These are phyloP conservation scores for Podaxis carcinomalis DNA, from an alignment of 768 basidiomycete species.

Conservation along the genomic window DNA sequence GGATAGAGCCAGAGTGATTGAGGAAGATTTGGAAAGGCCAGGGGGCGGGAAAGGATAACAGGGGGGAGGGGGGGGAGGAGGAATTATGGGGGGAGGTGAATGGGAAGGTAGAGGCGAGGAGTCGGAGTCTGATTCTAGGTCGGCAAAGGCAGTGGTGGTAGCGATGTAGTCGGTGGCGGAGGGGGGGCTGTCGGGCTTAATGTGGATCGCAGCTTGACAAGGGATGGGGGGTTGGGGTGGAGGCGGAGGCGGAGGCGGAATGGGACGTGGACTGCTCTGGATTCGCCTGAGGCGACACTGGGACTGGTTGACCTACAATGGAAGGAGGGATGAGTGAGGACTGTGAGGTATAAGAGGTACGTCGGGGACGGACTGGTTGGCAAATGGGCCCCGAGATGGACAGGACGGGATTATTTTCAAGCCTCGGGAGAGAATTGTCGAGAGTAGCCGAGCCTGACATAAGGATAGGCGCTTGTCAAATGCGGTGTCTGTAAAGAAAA, in stretches of 20 bases:
- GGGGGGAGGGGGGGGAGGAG: background rate
- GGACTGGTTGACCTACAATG: background rate
- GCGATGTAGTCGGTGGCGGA: background rate
- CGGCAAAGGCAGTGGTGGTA: background rate
- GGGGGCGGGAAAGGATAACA: conserved; percentile 7
- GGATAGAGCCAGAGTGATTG: background rate
- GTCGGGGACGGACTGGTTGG: background rate
- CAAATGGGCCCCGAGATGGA: background rate
- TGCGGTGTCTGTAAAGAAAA: background rate
- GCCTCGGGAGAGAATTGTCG: background rate
- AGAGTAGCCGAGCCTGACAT: background rate
- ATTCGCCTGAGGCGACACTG: conserved; percentile 9
- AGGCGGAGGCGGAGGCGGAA: background rate
- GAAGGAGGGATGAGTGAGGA: background rate
- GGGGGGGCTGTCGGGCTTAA: background rate
- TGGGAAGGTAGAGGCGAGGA: background rate
- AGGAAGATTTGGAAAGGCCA: conserved; percentile 3
- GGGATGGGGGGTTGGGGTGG: background rate
- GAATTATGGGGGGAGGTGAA: background rate
- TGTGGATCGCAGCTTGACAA: background rate
- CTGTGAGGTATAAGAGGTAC: background rate
- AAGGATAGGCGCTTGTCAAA: background rate
- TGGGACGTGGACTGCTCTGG: background rate
- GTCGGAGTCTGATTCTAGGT: background rate
- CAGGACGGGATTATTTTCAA: background rate